These are phyloP conservation scores for Ganoderma multipileum DNA, from an alignment of 1,284 basidiomycete genomes.

Conservation along the genomic window DNA sequence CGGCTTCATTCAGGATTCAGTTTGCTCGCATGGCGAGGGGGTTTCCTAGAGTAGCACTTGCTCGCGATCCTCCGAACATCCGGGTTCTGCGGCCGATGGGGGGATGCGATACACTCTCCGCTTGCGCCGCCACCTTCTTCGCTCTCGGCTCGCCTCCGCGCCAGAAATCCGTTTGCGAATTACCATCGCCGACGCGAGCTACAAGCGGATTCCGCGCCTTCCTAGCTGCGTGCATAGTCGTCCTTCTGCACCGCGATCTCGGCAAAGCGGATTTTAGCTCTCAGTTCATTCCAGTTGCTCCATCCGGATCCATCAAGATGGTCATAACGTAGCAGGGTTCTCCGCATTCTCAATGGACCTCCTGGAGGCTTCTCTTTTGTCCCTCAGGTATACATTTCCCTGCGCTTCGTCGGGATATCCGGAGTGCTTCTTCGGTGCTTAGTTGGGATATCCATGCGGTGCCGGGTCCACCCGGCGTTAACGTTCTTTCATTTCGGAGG, in stretches of 20 bases:
- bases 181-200: neutral
- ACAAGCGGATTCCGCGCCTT: neutral
- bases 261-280: neutral
- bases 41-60: too few relatives aligned
- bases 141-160: neutral
- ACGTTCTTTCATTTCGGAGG: neutral
- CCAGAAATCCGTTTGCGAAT: neutral
- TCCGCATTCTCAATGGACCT: neutral
- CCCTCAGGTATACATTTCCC: neutral
- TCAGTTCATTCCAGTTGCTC: neutral
- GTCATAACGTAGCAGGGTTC: neutral
- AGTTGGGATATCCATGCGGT: neutral
- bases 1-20: neutral
- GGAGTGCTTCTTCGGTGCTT: neutral
- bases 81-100: neutral
- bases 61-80: neutral
- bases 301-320: neutral
- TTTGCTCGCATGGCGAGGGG: neutral
- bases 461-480: neutral
- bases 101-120: neutral
- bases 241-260: neutral
- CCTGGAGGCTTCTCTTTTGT: neutral
- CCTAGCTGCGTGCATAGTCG: neutral
- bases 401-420: neutral
- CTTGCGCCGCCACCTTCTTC: neutral